Base-by-base conservation (phyloP, 2,329 filamentous ascomycete species). In the Fusarium bactridioides region DNA sequence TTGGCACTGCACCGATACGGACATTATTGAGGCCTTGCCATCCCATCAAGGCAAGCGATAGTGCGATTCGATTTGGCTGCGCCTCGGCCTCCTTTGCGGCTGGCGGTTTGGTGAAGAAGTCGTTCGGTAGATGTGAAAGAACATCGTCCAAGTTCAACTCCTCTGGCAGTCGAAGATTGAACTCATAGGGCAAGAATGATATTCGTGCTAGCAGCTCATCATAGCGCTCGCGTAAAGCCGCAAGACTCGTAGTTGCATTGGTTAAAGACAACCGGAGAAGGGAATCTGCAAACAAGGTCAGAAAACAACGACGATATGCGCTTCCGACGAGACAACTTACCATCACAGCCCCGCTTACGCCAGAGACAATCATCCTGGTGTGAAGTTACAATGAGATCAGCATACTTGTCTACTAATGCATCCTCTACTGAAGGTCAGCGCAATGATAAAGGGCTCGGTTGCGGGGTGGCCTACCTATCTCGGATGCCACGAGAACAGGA, bases 321-420 rank as follows among this genome's bases (percentile, higher is more conserved):
- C 38, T 23, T 18, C 29, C 5, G 18, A 35, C 31, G 25, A 38
- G 25, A 21, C 15, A 15, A 61, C 84, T 68, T 84, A 94, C 92
- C 91, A 81, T 97, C 94, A 79, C 95, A 98, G n/a, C 94, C 94
- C 67, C 90, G 90, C 79, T 90, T 93, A 76, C 90, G 89, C 96
- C 95, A 99, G 23, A 96, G 85, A 78, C 95, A 99, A 69, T 90
- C 91, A 58, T 94, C 91, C 33, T 91, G 88, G 79, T 99, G 95
- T 5, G 91, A 92, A 29, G 89, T 86, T 19, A 93, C 83, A 58
- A 98, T 91, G 67, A 95, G 84, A 56, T 90, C 89, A 27, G 85
- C 86, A 79, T 97, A 98, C 77, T 92, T 91, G 50, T 93, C 89
- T 12, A 96, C 91, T 57, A 98, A 84, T 21, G 89, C 92, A 38